Percentiles rank a stretch among this genome's conserved stretches.
Conservation (phyloP, 177 flowering plant species). For the Vitis hybrid region DNA sequence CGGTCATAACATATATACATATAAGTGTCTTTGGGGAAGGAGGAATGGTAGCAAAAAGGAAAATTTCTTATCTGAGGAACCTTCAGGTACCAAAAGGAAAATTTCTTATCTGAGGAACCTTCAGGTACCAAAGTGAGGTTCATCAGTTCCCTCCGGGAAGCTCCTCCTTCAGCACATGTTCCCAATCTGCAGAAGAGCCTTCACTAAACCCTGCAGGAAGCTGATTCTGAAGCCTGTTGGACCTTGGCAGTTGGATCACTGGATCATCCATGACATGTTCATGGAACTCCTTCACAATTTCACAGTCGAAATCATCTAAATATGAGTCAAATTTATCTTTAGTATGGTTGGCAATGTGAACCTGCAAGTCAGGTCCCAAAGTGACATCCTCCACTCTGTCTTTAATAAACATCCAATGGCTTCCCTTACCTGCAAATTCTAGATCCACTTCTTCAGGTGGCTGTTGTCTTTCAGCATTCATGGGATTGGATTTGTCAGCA, state of each 20-base stretch:
- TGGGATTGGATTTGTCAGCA: conserved; percentile 20
- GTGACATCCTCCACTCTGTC: conserved; percentile 7
- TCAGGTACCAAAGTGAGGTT: not conserved
- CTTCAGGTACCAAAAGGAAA: not conserved
- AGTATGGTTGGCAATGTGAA: not conserved
- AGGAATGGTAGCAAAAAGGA: not conserved
- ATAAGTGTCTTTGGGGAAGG: not conserved
- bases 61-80: not conserved
- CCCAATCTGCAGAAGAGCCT: conserved; percentile 59
- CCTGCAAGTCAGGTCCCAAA: conserved; percentile 5
- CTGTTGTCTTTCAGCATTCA: conserved; percentile 6
- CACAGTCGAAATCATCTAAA: too few relatives aligned
- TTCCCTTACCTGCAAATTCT: conserved; percentile 13
- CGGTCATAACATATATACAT: not conserved
- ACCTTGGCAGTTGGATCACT: conserved; percentile 7
- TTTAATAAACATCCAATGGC: not conserved
- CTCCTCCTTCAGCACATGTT: conserved; percentile 58
- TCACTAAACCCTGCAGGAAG: conserved; percentile 30
- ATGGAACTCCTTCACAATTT: conserved; percentile 19
- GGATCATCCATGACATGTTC: conserved; percentile 18
- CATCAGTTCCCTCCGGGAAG: conserved; percentile 17
- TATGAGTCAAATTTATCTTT: conserved; percentile 1
- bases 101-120: not conserved
- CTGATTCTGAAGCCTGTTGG: conserved; percentile 15
- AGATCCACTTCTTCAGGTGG: conserved; percentile 7